Evolutionary conservation across 2,329 filamentous ascomycete species (phyloP).

Genomic region (Xylaria sp.): DNA sequence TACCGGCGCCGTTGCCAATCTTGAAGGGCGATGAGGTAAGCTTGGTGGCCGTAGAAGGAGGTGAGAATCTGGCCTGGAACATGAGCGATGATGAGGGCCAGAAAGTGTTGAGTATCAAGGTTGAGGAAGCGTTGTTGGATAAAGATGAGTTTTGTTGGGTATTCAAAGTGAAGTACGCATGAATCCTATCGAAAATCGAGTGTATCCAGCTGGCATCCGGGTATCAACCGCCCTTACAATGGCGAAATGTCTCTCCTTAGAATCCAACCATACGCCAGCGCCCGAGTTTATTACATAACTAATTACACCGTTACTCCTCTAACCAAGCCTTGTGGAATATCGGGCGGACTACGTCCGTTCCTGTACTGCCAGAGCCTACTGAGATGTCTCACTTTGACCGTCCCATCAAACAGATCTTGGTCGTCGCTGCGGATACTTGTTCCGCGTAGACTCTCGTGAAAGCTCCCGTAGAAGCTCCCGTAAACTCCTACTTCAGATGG

Average conservation of each 20-base stretch:
- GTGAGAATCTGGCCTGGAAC: conserved; percentile 45
- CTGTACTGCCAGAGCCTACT: conserved; percentile 72
- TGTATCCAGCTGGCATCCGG: neutral
- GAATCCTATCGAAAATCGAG: conserved; percentile 20
- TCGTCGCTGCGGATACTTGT: conserved; percentile 45
- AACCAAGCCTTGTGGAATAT: conserved; percentile 53
- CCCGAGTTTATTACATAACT: neutral
- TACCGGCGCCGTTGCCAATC: conserved; percentile 59
- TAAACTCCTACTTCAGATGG: conserved; percentile 53
- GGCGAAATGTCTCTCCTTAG: neutral
- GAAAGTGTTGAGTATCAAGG: conserved; percentile 37
- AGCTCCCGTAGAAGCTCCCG: conserved; percentile 51
- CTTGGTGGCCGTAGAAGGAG: conserved; percentile 54
- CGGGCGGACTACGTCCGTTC: conserved; percentile 66
- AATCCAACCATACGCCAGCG: neutral
- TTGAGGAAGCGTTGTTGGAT: conserved; percentile 40
- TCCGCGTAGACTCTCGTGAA: conserved; percentile 51
- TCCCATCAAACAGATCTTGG: conserved; percentile 48
- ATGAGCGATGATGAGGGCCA: conserved; percentile 32
- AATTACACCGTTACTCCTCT: conserved; percentile 46
- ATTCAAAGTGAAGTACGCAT: conserved; percentile 45
- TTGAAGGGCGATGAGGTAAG: conserved; percentile 59
- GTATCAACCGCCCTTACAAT: conserved; percentile 6
- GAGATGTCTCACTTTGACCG: conserved; percentile 67
- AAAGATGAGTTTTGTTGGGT: conserved; percentile 46